Evolutionary conservation across 2,329 filamentous ascomycete genomes (phyloP), one percentile per base, ranked within the genome.

Genomic region (Sphaerulina musiva): DNA sequence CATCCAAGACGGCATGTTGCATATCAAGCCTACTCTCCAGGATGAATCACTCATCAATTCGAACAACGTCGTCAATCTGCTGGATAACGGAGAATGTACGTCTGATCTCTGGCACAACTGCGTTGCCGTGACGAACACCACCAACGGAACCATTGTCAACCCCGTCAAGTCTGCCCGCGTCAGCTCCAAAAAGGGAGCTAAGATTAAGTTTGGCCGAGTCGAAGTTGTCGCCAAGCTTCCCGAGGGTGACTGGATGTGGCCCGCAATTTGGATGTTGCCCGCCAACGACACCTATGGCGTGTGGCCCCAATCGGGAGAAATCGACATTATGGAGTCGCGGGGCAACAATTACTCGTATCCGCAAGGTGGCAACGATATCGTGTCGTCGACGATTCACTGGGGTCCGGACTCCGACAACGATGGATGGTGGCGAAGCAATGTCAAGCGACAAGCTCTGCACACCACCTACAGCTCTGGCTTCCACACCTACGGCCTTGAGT

Each of bases 231-330:
- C 89, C 26, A 85, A 85, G 71, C 73, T 93, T 29, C 87, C 89
- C 4, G 70, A 76, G 46, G 89, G 89, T 51, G 88, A 93, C 73
- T 93, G 89, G 89, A 78, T 95, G 9, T 93, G 89, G 89, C 89
- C 89, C 2, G 87, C 87, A n/a, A 92, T 95, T 65, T 91, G 87
- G 86, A 87, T 95, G 86, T 76, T 93, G 75, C 89, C 89, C 1
- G 82, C 81, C 45, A 76, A 84, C 42, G 77, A 83, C 51, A 83
- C 75, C 0, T 95, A 93, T 68, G 89, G 89, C 1, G 64, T 78
- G 1, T 95, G 89, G 89, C 89, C 89, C 1, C 72, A 76, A 6
- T 90, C 86, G 7, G 89, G 89, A 44, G 88, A 93, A 71, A 93
- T 95, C 48, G 89, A 95, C 68, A 87, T 95, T 51, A 75, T 83